Evolutionary conservation across 2,329 filamentous ascomycete genomes (phyloP), one percentile per base, ranked within the genome.

Genomic region (Cyphellophora europaea): DNA sequence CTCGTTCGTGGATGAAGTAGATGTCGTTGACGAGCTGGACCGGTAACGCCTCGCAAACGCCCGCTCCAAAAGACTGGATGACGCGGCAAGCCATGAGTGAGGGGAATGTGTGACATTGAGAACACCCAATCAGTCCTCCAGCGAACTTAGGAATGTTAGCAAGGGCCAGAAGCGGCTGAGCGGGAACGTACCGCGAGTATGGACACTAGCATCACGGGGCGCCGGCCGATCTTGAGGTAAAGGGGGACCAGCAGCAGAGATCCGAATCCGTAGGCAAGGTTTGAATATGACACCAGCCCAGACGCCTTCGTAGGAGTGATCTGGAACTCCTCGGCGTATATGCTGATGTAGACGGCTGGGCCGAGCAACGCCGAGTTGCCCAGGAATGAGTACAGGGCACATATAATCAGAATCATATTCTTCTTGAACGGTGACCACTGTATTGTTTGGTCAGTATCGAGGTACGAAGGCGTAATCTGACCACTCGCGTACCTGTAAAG

Each of bases 211-310:
- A 64, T 60, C 5, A 66, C 55, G 2, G 62, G 59, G n/a, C 63
- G 51, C 15, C 62, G 49, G 2, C 63, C 63, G 30, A 63, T 56
- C 42, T 74, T 72, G 40, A 74, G 59, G 46, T 78, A 78, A 21
- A 71, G 50, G 0, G 73, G 72, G 0, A 78, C 71, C 2, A 77
- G 59, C 3, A 77, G 25, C 13, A 77, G 56, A 0, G 69, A 71
- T 3, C 64, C 69, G 40, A 76, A 73, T 1, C 74, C 74, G 53
- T 73, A 77, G 3, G 69, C 67, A 13, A 77, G 58, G 49, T 77
- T 77, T 1, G 72, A 67, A 48, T 77, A 78, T 8, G 70, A 74
- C 37, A 77, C 63, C 19, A 77, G 53, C 5, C 67, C 67, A 1
- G 72, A 74, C 0, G 74, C 72, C 6, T 55, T 62, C 5, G 63